Evolutionary conservation across 768 basidiomycete genomes (phyloP), one percentile per base, ranked within the genome.

Genomic region (Lepiota brunneoincarnata): DNA sequence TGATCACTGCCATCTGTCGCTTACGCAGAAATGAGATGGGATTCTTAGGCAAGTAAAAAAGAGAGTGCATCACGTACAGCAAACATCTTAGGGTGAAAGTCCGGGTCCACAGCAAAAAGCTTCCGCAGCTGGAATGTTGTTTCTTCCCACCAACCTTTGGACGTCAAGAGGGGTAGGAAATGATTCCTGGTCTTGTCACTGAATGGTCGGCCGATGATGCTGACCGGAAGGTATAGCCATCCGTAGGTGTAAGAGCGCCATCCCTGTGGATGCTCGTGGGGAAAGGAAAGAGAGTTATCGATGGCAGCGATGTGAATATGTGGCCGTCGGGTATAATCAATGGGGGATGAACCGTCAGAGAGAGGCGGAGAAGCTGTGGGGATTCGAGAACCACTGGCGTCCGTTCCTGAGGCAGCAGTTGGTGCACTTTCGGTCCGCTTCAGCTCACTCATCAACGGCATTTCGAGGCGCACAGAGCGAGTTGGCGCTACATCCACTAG

Each of bases 281-380:
- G 93, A 63, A 93, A 96, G 2, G 91, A 90, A 35, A 96, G 79
- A 0, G 91, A 93, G 67, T 95, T 95, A 64, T 95, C 93, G 57
- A 96, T 96, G 9, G 93, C 93, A 41, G 93, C 92, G 53, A 94
- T 89, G 64, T 93, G 92, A 39, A 94, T 84, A 64, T 94, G 92
- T 1, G 91, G 89, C 56, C 77, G 78, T 47, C 81, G 78, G 39
- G 75, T 81, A 63, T 84, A 88, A 45, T 79, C 76, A 11, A 66
- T 59, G 36, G 67, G 60, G 17, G 72, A 71, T 26, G 74, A 63
- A 39, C 68, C 66, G 10, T 70, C 69, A 14, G 71, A 64, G 6
- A 66, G 59, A 57, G 76, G 64, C 39, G 67, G 72, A 59, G 58
- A 70, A 53, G 67, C 51, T 17, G 51, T 49, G 26, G 39, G 39